Evolutionary conservation across 352 stramenopile genomes (phyloP).

Genomic region (Pythium sukuiense): DNA sequence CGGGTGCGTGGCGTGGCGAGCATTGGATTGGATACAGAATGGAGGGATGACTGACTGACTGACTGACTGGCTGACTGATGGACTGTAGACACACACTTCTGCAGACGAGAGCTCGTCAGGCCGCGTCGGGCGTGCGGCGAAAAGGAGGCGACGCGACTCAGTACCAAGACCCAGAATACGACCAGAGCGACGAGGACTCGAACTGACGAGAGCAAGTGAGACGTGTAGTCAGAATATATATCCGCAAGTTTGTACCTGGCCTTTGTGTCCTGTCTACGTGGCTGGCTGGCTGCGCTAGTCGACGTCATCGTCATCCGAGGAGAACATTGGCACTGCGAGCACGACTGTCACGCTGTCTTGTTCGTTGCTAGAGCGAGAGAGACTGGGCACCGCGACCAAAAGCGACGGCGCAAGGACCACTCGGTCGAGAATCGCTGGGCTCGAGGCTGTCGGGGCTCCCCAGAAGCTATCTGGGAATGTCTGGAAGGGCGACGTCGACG

Average conservation of each 20-base stretch:
- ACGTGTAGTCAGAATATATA: not conserved
- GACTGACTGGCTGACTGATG: not conserved
- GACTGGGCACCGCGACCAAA: constrained; percentile 11
- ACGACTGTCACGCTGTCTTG: constrained; percentile 20
- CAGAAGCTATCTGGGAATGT: constrained; percentile 22
- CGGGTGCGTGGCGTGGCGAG: constrained; percentile 23
- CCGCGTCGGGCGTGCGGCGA: constrained; percentile 38
- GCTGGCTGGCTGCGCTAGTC: not conserved
- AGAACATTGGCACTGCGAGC: constrained; percentile 31
- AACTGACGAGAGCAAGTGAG: constrained; percentile 33
- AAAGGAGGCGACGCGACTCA: constrained; percentile 34
- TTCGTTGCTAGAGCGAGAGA: constrained; percentile 16
- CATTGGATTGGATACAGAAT: no score
- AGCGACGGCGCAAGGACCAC: constrained; percentile 19
- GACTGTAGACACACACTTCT: constrained; percentile 59
- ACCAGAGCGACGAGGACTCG: constrained; percentile 80
- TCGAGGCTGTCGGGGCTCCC: not conserved
- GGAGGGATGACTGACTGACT: not conserved
- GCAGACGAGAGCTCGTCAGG: constrained; percentile 68
- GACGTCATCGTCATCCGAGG: constrained; percentile 27
- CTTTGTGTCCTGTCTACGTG: not conserved
- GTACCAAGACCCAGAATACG: constrained; percentile 77
- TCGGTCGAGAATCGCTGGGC: not conserved
- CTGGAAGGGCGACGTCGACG: constrained; percentile 20
- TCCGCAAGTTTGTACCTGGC: not conserved